Percentiles rank a stretch among this genome's conserved stretches.
Conservation (phyloP, 805 yeast species). For the Starmerella bombicola region DNA sequence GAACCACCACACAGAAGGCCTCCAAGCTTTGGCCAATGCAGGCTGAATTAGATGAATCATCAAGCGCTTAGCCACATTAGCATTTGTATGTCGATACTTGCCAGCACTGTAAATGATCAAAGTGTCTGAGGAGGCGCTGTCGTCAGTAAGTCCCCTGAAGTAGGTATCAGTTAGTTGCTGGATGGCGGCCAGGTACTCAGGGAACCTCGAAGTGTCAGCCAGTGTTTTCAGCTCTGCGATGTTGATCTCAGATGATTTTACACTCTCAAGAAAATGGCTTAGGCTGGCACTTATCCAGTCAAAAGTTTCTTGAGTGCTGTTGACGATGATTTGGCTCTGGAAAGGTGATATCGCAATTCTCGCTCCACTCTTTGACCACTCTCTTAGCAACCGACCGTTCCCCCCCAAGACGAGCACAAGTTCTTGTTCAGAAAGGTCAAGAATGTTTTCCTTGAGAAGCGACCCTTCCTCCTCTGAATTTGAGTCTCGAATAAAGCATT, state of each 20-base stretch:
- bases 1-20: conserved; percentile 11
- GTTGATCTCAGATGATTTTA: conserved; percentile 29
- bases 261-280: conserved; percentile 23
- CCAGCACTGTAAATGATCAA: conserved; percentile 17
- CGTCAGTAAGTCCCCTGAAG: conserved; percentile 8
- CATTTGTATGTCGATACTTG: conserved; percentile 5
- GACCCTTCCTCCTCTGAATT: conserved; percentile 24
- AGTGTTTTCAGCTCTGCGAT: conserved; percentile 20
- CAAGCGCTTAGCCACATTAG: conserved; percentile 19
- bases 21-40: conserved; percentile 9
- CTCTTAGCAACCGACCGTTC: conserved; percentile 32
- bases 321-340: conserved; percentile 28
- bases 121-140: conserved; percentile 9
- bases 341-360: conserved; percentile 30
- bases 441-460: conserved; percentile 27
- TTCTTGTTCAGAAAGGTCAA: conserved; percentile 31
- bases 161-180: conserved; percentile 26
- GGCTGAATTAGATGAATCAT: conserved; percentile 14
- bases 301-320: conserved; percentile 34
- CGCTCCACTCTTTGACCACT: conserved; percentile 35
- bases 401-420: conserved; percentile 33
- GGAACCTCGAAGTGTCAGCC: conserved; percentile 4
- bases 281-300: conserved; percentile 33
- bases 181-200: conserved; percentile 20
- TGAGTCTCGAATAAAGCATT: conserved; percentile 21